Percentiles rank a stretch among this genome's conserved stretches.
These are phyloP conservation scores for Emericellopsis atlantica DNA, from an alignment of 2,329 filamentous ascomycete species.

Conservation along the genomic window DNA sequence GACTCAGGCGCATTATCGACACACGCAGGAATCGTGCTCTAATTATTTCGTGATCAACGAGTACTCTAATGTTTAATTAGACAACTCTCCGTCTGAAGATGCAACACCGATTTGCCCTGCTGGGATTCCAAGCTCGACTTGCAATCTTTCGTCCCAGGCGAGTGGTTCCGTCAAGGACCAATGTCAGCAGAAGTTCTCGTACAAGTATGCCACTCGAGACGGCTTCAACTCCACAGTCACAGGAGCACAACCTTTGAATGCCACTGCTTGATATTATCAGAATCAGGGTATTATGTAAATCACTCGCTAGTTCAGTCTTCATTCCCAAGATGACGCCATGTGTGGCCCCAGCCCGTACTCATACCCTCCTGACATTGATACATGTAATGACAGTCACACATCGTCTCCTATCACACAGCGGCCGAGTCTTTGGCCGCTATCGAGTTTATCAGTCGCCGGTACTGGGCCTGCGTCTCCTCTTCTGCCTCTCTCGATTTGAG, in stretches of 20 bases:
- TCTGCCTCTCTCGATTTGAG: slow-evolving; percentile 2
- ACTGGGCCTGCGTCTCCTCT: slow-evolving; percentile 4
- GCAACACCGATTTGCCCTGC: neutral
- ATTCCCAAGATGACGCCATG: neutral
- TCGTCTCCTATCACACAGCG: neutral
- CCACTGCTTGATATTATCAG: too few species aligned
- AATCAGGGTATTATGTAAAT: too few species aligned
- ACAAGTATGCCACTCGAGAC: too few species aligned
- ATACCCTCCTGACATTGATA: neutral
- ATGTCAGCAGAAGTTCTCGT: neutral
- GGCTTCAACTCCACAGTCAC: too few species aligned
- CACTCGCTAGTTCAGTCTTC: too few species aligned
- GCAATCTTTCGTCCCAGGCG: neutral
- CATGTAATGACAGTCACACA: neutral
- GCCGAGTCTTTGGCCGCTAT: slow-evolving; percentile 4
- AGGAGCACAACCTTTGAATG: too few species aligned
- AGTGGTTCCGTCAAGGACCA: neutral
- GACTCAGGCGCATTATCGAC: too few species aligned
- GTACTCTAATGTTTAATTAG: neutral
- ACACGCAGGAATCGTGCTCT: too few species aligned
- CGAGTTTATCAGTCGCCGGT: slow-evolving; percentile 4
- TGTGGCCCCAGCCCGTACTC: neutral
- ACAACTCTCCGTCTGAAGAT: neutral
- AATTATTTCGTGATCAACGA: neutral
- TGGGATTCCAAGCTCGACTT: neutral